Base-by-base conservation (phyloP, 1,284 basidiomycete genomes). In the Kwoniella shivajii region DNA sequence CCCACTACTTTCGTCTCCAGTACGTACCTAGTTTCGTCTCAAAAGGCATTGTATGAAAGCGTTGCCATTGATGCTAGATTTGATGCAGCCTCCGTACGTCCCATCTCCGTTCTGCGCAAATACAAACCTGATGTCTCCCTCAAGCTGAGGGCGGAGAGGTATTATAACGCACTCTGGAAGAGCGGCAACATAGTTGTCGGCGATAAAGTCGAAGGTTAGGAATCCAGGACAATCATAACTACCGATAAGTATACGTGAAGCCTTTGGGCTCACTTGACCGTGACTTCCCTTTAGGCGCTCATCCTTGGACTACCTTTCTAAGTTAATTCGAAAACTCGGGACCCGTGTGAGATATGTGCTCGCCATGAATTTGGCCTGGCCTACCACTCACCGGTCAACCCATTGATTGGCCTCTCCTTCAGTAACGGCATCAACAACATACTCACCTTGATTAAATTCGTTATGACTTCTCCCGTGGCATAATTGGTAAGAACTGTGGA, bases 81-180 rank as follows among this genome's bases (percentile, higher is more conserved):
- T 29, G 4, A 52, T n/a, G 24, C 50, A 52, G 13, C 42, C 39
- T 7, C 14, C 50, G 22, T 52, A 52, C 41, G 14, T 24, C 9
- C 42, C 50, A 11, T 37, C 30, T 13, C 41, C 26, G 20, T 20
- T 4, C 7, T 41, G 9, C 4, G 18, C 20, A 11, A 52, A n/a
- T 4, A 43, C 20, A 18, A 31, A 29, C 29, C 42, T 18, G 29
- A 39, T 18, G 11, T 29, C 6, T 3, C 41, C 31, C 13, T 34
- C 31, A 2, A 31, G 41, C 16, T 36, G 22, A n/a, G 29, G 39
- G 16, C 30, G 30, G n/a, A 29, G 20, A 6, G 50, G 50, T 2
- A 18, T 13, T 4, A 30, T 36, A 30, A 31, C 31, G n/a, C 41
- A 41, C 0, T 22, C 14, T 10, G 50, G 50, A 14, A 39, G 39